Evolutionary conservation across 441 rosid genomes (phyloP), one percentile per base, ranked within the genome.

Genomic region (Kokia cookei): DNA sequence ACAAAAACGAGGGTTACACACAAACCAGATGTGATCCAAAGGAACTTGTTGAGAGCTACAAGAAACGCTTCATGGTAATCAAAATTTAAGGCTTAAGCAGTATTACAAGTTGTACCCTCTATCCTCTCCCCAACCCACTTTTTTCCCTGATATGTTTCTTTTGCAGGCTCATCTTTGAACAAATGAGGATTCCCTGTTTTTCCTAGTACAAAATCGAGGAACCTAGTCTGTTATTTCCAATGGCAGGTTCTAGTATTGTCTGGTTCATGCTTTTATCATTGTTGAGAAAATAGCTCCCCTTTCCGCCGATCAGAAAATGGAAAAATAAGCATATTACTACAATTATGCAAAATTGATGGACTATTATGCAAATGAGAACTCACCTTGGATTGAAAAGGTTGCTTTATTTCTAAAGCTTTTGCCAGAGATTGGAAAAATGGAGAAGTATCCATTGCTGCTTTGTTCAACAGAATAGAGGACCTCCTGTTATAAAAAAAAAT

Each of bases 41-140:
- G 72, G 93, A 83, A 75, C 78, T 84, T 24, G 83, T 93, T 14
- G 94, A 90, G 80, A 83, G 81, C 80, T 87, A 81, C 84, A 90
- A 81, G 82, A 86, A 61, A 80, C 88, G 90, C 29, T 86, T 87
- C 65, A 26, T 62, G 82, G 89, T 86, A 82, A 13, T 27, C 15
- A 15, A 37, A 9, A 2, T 53, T 45, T 55, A 14, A 32, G 5
- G 15, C 72, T 64, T 35, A 10, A 73, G 47, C 15, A 12, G 47
- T 69, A 12, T 27, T 45, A 55, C 22, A 62, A 66, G 48, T 65
- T 32, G 26, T 45, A 42, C 3, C 15, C n/a, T 29, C 51, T 2
- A 11, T 27, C 37, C n/a, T 57, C n/a, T 57, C 35, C 35, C 35
- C 62, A 24, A 8, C 47, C 26, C 26, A 63, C 47, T 47, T 3